Percentiles rank a stretch among this genome's conserved stretches.
phyloP scores from a whole-genome alignment of 2,329 filamentous ascomycete genomes.

The Colletotrichum chrysophilum region DNA sequence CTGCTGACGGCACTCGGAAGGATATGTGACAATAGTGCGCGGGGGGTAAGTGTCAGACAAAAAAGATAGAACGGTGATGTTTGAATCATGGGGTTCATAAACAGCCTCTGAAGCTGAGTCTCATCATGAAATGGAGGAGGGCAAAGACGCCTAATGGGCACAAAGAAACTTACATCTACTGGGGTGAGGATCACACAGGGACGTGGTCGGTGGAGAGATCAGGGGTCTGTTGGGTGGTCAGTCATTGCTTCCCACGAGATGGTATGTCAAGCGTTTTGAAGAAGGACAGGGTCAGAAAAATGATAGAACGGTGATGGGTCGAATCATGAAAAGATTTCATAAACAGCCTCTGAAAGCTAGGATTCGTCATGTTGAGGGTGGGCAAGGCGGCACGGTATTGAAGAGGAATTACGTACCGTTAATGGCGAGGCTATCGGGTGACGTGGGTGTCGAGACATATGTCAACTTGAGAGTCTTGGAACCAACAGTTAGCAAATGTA shows the following conservation, averaged over 20 bases:
- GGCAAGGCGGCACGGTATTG: not conserved
- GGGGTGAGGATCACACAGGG: not conserved
- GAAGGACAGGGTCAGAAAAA: conserved; percentile 5
- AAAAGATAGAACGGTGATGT: conserved; percentile 35
- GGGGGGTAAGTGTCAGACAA: conserved; percentile 3
- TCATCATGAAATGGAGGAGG: conserved; percentile 35
- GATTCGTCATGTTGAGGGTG: conserved; percentile 40
- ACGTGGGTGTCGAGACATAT: not conserved
- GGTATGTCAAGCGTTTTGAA: not conserved
- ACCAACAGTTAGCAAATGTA: not conserved
- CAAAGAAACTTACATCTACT: not conserved
- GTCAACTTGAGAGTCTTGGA: not conserved
- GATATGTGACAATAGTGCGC: not conserved
- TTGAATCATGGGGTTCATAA: conserved; percentile 49
- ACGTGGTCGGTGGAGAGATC: not conserved
- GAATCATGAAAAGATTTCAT: conserved; percentile 45
- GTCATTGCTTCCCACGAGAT: not conserved
- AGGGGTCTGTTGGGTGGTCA: not conserved
- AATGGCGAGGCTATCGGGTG: not conserved
- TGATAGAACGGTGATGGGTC: conserved; percentile 39
- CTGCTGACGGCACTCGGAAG: not conserved
- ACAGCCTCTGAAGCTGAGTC: conserved; percentile 49
- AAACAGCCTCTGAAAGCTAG: conserved; percentile 51
- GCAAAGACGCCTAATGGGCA: not conserved
- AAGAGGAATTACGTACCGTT: not conserved